These are phyloP conservation scores for Chrysochromulina tobinii DNA, from an alignment of 78 protist genomes.

Conservation along the genomic window DNA sequence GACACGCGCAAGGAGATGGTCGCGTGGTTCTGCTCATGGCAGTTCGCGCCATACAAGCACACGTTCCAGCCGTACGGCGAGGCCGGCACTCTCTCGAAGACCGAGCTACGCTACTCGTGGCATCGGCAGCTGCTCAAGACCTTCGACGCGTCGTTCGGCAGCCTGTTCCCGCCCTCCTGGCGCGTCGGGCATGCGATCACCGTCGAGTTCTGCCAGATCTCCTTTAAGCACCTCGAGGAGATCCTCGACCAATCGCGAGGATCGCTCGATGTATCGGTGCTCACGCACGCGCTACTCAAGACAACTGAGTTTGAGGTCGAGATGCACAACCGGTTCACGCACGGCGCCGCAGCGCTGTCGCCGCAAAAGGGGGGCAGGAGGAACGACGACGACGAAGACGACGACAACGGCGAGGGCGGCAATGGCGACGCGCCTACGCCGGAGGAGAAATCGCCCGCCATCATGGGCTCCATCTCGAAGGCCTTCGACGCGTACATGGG, in stretches of 20 bases:
- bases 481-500: conserved; percentile 25
- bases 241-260: neutral
- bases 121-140: neutral
- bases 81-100: neutral
- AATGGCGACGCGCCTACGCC: neutral
- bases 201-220: conserved; percentile 45
- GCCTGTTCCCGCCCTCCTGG: conserved; percentile 38
- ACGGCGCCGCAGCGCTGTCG: neutral
- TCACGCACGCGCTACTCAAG: conserved; percentile 24
- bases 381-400: no score
- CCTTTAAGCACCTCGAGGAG: neutral
- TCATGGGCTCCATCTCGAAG: conserved; percentile 20
- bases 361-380: no score
- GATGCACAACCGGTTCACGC: neutral
- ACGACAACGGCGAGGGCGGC: neutral
- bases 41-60: neutral
- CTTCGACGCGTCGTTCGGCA: neutral
- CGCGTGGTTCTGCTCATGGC: neutral
- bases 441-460: neutral
- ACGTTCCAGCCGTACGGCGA: neutral
- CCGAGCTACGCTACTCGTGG: conserved; percentile 33
- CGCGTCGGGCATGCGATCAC: neutral
- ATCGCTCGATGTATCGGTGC: conserved; percentile 19
- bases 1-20: neutral
- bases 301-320: conserved; percentile 7